These are phyloP conservation scores for Celoporthe dispersa DNA, from an alignment of 2,329 filamentous ascomycete species.

Conservation along the genomic window DNA sequence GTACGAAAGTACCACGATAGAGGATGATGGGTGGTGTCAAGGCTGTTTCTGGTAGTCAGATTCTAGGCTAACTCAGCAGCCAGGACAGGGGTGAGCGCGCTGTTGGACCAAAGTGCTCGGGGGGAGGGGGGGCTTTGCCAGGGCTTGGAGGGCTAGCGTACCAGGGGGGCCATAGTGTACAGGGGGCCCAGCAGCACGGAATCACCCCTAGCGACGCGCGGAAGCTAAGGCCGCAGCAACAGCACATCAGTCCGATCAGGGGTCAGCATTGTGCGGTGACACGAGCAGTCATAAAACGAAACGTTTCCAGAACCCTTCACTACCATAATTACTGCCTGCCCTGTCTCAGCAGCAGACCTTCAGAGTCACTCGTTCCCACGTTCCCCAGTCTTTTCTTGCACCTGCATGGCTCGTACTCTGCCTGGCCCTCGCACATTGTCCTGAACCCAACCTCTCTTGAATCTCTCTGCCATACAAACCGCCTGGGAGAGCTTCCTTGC, in stretches of 20 bases:
- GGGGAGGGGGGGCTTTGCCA: no score
- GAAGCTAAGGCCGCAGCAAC: slow-evolving; percentile 8
- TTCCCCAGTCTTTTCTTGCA: neutral
- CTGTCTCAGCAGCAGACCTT: neutral
- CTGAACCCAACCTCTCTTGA: neutral
- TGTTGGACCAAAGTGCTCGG: neutral
- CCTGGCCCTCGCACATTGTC: neutral
- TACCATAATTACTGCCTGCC: neutral
- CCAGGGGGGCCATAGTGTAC: neutral
- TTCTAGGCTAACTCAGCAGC: neutral
- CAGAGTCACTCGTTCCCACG: neutral
- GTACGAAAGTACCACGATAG: neutral
- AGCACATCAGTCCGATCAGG: neutral
- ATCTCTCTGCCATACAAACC: neutral
- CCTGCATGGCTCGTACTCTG: neutral
- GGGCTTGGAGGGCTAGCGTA: neutral
- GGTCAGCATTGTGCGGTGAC: neutral
- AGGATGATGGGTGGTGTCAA: no score
- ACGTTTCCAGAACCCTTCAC: slow-evolving; percentile 2
- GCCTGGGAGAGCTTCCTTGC: neutral
- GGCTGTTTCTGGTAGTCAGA: neutral
- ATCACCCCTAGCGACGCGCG: neutral
- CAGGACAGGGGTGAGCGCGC: neutral
- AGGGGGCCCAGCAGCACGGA: neutral
- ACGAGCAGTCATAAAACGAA: slow-evolving; percentile 4